Base-by-base conservation (phyloP, 495 filamentous ascomycete species). In the Annulohypoxylon stygium region DNA sequence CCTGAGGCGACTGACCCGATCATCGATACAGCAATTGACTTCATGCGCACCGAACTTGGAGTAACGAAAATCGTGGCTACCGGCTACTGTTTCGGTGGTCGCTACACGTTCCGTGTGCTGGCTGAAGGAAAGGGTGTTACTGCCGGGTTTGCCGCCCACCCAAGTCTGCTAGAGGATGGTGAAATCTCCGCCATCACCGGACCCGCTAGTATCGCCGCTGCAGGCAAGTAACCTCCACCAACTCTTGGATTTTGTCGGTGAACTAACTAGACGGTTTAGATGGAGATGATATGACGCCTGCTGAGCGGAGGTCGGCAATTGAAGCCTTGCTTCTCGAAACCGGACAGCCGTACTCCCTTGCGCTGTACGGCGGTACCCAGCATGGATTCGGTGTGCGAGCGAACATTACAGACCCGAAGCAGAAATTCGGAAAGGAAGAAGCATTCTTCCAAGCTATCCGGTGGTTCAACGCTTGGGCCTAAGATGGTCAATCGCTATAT, bases 401-500 rank as follows among this genome's bases (percentile, higher is more conserved):
- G 14, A 89, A 93, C 68, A 65, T 90, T 71, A 86, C 72, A 54
- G 85, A 90, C 51, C 82, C 82, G 67, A 74, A 83, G 65, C 81
- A 87, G 76, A 91, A 89, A 83, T 93, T 86, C 74, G 90, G 90
- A 20, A 94, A 93, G 84, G 91, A 95, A 82, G 86, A 88, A 81
- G 91, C 92, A 50, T 93, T 93, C 79, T 83, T 86, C 72, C 91
- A 94, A 83, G 91, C 91, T 43, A 83, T 93, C 54, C 75, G 81
- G 67, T 95, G 92, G 91, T 94, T 94, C 79, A 85, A 89, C 63
- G 67, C 74, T 9, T 78, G 74, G 74, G 67, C 69, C 4, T 78
- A 68, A 14, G 48, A 26, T 26, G 20, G 10, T 23, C 20, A 25
- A 23, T 23, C 48, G 18, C 9, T 4, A 26, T 4, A 51, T 51